Evolutionary conservation across 2,329 filamentous ascomycete species (phyloP), one percentile per base, ranked within the genome.

Genomic region (Pseudocercospora fijiensis): DNA sequence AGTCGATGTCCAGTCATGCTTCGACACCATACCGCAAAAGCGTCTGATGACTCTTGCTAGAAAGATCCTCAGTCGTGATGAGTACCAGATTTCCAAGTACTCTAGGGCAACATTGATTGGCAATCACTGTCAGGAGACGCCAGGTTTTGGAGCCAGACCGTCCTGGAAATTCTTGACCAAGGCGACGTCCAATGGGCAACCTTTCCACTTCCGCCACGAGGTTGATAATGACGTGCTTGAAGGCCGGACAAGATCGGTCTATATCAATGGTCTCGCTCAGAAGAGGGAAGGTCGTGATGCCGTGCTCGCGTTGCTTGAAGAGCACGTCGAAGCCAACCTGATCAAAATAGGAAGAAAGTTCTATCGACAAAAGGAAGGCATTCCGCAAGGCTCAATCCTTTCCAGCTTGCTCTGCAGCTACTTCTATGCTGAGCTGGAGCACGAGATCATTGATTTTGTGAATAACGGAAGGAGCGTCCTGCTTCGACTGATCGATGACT

Each of bases 361-460:
- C 75, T 97, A 95, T 75, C 86, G 91, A 24, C 95, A 99, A 75
- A 94, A 88, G 75, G 81, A 84, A 22, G 95, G 95, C 13, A 98
- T 99, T 43, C 93, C 95, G 0, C 95, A 99, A 76, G 95, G 95
- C 7, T 97, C 93, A 0, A 85, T 97, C 1, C 76, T 99, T 4
- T 97, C 93, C 0, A 90, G 89, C 49, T 82, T 92, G 45, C 82
- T 99, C 4, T 98, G 95, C 81, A 98, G 92, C 77, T 94, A 96
- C 78, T 97, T 98, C 76, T 99, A 99, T 74, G 93, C 91, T 5
- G 88, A 95, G 66, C 84, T 98, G 1, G 95, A 99, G 76, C 78
- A 78, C 6, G 82, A 87, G 26, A 80, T 88, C 13, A 80, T 98
- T 2, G 74, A 73, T 0, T 98, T 97, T 73, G 77, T 95, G 1